Evolutionary conservation across 768 basidiomycete species (phyloP), one percentile per base, ranked within the genome.

Genomic region (Lyophyllum decastes): DNA sequence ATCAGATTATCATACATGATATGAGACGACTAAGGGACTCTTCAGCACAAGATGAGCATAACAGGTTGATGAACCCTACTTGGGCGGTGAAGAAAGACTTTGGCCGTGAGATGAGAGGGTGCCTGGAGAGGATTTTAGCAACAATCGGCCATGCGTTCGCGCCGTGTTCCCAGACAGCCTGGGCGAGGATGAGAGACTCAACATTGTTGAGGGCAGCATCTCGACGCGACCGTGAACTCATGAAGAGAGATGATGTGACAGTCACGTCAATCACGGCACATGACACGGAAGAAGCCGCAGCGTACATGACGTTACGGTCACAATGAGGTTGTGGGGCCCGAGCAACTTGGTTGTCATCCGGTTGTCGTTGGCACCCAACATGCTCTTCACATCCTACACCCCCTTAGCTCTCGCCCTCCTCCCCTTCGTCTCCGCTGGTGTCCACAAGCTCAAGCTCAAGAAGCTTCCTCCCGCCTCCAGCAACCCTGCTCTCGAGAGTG

Each of bases 401-500:
- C 72, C 77, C 47, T 64, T 78, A 49, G 63, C 78, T 57, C 64
- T 82, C 55, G 72, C 72, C 45, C 72, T 82, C 62, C 70, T 82
- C 54, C 79, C 82, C 68, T 81, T 76, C 76, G 76, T 81, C 67
- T 78, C 78, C 61, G 81, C 72, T 46, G 83, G 84, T 61, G 78
- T 93, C 0, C 89, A 88, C 82, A 94, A 84, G 69, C 84, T 97
- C 71, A 95, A 94, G 73, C 87, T 98, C 27, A 84, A 94, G 75
- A 97, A 97, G 78, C 69, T 96, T 1, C 82, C 89, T 17, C 77
- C 81, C 41, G 78, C 77, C n/a, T 72, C 76, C 14, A 81, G 78
- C 67, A 87, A 87, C 57, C 85, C 89, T 21, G 70, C 80, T 24
- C 77, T 92, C 48, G 89, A 93, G 76, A 84, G 84, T 45, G 90